A percentile compares a stretch with the other conserved stretches of the same genome.
phyloP scores from a whole-genome alignment of 2,329 filamentous ascomycete species.

The Neurospora sp. region DNA sequence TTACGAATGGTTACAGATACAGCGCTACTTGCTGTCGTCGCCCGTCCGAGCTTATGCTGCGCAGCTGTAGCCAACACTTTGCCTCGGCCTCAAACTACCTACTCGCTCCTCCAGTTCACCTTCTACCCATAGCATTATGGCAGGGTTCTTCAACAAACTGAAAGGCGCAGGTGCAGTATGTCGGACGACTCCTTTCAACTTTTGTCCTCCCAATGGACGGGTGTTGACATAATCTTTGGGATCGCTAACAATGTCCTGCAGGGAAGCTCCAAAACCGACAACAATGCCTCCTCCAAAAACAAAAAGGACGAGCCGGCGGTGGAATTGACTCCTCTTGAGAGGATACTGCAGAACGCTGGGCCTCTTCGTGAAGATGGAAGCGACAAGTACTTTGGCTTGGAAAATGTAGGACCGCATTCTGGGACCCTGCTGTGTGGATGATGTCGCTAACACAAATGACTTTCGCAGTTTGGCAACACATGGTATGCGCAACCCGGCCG shows the following conservation, averaged over 20 bases:
- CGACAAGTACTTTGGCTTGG: conserved; percentile 96
- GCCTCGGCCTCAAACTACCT: conserved; percentile 8
- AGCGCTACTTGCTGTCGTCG: neutral
- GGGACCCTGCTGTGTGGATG: conserved; percentile 5
- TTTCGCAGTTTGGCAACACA: conserved; percentile 80
- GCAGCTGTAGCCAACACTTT: conserved; percentile 2
- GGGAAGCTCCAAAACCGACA: conserved; percentile 34
- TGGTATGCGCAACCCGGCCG: conserved; percentile 51
- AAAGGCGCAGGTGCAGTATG: conserved; percentile 46
- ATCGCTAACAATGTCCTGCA: conserved; percentile 22
- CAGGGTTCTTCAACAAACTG: conserved; percentile 50
- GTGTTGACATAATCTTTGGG: neutral
- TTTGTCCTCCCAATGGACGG: neutral
- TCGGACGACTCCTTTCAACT: conserved; percentile 14
- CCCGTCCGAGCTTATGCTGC: conserved; percentile 3
- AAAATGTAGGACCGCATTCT: conserved; percentile 64
- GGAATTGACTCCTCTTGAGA: conserved; percentile 54
- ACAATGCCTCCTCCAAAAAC: conserved; percentile 29
- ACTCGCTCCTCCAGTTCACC: conserved; percentile 10
- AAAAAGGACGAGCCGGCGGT: conserved; percentile 49
- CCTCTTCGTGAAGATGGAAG: conserved; percentile 78
- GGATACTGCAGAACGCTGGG: conserved; percentile 74
- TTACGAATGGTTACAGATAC: conserved; percentile 5
- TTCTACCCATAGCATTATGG: conserved; percentile 30
- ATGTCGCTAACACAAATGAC: conserved; percentile 25